phyloP scores from a whole-genome alignment of 2,329 filamentous ascomycete genomes.

The Sordariomycetes sp. region DNA sequence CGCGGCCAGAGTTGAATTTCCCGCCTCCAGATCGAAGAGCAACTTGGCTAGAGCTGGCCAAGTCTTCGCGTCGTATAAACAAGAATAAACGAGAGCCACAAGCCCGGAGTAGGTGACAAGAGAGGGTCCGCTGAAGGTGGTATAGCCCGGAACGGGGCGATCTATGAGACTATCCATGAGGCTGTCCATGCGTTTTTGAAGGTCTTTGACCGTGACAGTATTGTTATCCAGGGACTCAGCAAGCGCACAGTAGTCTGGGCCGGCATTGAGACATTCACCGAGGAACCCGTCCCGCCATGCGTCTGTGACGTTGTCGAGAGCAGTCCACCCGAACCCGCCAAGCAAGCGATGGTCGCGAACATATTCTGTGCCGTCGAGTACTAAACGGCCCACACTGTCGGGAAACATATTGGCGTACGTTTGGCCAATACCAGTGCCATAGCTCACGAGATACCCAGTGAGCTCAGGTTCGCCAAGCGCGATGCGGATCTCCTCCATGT shows the following conservation, averaged over 20 bases:
- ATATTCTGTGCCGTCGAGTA: slow-evolving; percentile 40
- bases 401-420: slow-evolving; percentile 43
- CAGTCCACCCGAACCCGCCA: slow-evolving; percentile 36
- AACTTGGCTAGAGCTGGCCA: slow-evolving; percentile 33
- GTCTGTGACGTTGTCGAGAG: slow-evolving; percentile 38
- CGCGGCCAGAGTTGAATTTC: slow-evolving; percentile 32
- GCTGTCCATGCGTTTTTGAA: slow-evolving; percentile 28
- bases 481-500: slow-evolving; percentile 38
- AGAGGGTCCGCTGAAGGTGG: slow-evolving; percentile 26
- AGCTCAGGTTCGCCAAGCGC: slow-evolving; percentile 34
- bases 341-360: slow-evolving; percentile 33
- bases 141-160: slow-evolving; percentile 29
- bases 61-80: slow-evolving; percentile 31
- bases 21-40: slow-evolving; percentile 32
- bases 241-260: slow-evolving; percentile 33
- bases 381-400: slow-evolving; percentile 33
- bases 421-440: slow-evolving; percentile 43
- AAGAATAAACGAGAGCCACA: slow-evolving; percentile 25
- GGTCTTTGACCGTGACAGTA: slow-evolving; percentile 21
- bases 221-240: slow-evolving; percentile 19
- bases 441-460: slow-evolving; percentile 38
- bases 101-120: slow-evolving; percentile 36
- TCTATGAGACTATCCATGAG: slow-evolving; percentile 26
- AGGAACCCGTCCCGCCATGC: slow-evolving; percentile 41
- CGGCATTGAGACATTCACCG: slow-evolving; percentile 38